Base-by-base conservation (phyloP, 768 basidiomycete genomes). In the Lyophyllum semitale region DNA sequence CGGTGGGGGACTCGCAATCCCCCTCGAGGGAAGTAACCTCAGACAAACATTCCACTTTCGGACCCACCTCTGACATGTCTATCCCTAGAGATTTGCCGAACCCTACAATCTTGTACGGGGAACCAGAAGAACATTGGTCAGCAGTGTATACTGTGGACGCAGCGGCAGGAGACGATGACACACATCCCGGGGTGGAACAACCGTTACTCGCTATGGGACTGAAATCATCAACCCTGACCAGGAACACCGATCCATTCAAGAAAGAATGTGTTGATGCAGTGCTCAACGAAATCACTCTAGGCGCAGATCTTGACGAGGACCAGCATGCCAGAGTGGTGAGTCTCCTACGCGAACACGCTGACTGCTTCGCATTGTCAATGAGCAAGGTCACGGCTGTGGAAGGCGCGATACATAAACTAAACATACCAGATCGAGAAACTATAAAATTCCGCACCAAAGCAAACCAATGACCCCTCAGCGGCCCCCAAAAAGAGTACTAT, bases 351-450 rank as follows among this genome's bases (percentile, higher is more conserved):
- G 56, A 70, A 37, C 74, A 65, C 51, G 72, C 77, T 0, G 76
- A 78, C 55, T 63, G 67, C 37, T 81, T 77, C 52, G 73, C 75
- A 4, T 56, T 78, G 3, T 68, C 71, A 0, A 58, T 77, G 13
- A 67, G 66, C 23, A 74, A 80, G 52, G 75, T 79, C 2, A 45
- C 55, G 57, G 1, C 41, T 23, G 68, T 78, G 0, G 41, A 63
- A 4, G 70, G 68, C 2, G 69, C 67, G 4, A 62, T 62, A 2
- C 76, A 79, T 55, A 59, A 50, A 2, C 64, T 79, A 8, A 63
- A 73, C 44, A 63, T 80, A 3, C 71, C 71, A 0, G 41, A 58
- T 15, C 66, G 61, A 8, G 48, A 38, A 40, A 51, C 25, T 2
- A 38, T 61, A 0, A 66, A 47, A 12, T 73, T 80, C 57, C 57